A percentile compares a stretch with the other conserved stretches of the same genome.
Evolutionary conservation across 1,284 basidiomycete species (phyloP).

Genomic region (Rhizoctonia solani): DNA sequence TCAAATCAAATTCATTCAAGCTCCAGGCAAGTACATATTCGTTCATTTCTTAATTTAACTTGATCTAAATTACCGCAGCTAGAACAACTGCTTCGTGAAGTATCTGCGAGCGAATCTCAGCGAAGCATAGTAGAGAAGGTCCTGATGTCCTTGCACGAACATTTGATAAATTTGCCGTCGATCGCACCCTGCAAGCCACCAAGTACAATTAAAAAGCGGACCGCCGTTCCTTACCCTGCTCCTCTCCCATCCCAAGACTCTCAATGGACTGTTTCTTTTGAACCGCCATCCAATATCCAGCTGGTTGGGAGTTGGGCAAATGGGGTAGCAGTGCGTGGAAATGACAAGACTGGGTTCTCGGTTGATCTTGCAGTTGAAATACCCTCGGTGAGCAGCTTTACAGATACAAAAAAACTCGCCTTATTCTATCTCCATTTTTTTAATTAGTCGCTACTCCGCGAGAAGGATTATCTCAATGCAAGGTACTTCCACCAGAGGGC

Average conservation of each 20-base stretch:
- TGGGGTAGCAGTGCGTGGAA: slow-evolving; percentile 62
- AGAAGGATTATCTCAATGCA: slow-evolving; percentile 90
- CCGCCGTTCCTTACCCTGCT: slow-evolving; percentile 64
- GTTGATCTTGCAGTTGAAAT: slow-evolving; percentile 88
- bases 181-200: slow-evolving; percentile 62
- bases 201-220: slow-evolving; percentile 40
- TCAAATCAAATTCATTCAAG: slow-evolving; percentile 83
- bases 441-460: slow-evolving; percentile 76
- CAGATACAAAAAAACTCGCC: slow-evolving; percentile 8
- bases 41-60: slow-evolving; percentile 32
- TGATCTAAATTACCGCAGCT: slow-evolving; percentile 54
- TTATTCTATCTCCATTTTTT: slow-evolving; percentile 7
- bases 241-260: slow-evolving; percentile 69
- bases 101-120: slow-evolving; percentile 67
- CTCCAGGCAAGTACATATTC: slow-evolving; percentile 61
- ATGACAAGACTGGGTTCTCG: slow-evolving; percentile 64
- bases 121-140: slow-evolving; percentile 59
- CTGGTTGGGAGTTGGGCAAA: slow-evolving; percentile 78
- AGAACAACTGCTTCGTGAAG: slow-evolving; percentile 75
- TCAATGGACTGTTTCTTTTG: slow-evolving; percentile 76
- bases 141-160: slow-evolving; percentile 62
- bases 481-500: slow-evolving; percentile 93
- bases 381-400: slow-evolving; percentile 65
- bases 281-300: slow-evolving; percentile 61
- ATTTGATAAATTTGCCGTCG: slow-evolving; percentile 62